A percentile compares a stretch with the other conserved stretches of the same genome.
phyloP scores from a whole-genome alignment of 495 filamentous ascomycete species.

The Xylaria palmicola region DNA sequence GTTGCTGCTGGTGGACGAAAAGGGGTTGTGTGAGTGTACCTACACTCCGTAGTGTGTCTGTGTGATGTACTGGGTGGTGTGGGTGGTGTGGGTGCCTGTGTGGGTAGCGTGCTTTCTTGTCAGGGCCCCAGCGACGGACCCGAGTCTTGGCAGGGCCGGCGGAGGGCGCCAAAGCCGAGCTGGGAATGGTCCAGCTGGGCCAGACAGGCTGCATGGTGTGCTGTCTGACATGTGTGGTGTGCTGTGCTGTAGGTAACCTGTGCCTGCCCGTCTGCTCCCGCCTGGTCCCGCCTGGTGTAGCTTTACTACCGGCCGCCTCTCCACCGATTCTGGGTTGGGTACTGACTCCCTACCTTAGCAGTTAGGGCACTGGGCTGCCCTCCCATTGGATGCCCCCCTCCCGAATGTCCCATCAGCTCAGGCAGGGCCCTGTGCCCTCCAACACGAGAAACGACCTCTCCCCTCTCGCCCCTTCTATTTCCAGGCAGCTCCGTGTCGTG shows the following conservation, averaged over 20 bases:
- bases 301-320: no score
- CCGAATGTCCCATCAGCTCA: no score
- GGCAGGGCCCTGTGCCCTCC: no score
- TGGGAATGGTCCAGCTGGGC: background rate
- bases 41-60: background rate
- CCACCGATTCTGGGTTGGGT: background rate
- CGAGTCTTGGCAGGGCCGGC: constrained; percentile 1
- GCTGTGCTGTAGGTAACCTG: background rate
- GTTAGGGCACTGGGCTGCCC: background rate
- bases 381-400: background rate
- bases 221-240: background rate
- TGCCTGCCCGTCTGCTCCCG: no score
- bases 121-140: constrained; percentile 1
- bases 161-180: constrained; percentile 1
- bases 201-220: background rate
- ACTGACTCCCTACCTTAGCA: no score
- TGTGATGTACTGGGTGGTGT: background rate
- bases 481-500: no score
- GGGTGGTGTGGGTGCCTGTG: background rate
- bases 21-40: no score
- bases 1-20: background rate
- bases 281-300: no score
- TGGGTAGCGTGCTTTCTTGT: no score
- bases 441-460: background rate
- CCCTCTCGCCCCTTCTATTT: background rate